Percentiles rank a stretch among this genome's conserved stretches.
These are phyloP conservation scores for Schoenoplectus tabernaemontani DNA, from an alignment of 202 grass and related monocot genomes.

Conservation along the genomic window DNA sequence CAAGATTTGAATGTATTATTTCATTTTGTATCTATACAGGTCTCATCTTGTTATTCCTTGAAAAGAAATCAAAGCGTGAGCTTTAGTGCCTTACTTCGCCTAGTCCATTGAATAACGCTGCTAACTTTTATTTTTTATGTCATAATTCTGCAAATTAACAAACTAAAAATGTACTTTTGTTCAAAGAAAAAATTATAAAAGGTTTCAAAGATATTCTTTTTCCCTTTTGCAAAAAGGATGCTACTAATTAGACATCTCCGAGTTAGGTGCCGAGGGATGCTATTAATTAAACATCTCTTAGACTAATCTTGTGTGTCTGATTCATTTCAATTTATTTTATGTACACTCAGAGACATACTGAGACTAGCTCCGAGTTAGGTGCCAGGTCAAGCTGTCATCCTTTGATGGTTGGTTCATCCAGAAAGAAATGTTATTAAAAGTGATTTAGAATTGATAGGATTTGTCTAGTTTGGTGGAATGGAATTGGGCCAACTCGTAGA, in stretches of 20 bases:
- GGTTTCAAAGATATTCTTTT: background rate
- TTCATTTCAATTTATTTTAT: no score
- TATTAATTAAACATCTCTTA: no score
- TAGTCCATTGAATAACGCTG: background rate
- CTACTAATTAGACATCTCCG: no score
- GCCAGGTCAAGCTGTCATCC: background rate
- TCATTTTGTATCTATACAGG: slow-evolving; percentile 16
- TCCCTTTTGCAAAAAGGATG: background rate
- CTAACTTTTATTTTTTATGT: background rate
- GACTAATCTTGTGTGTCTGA: no score
- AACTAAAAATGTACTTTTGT: background rate
- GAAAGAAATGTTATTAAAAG: no score
- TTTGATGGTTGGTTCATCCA: background rate
- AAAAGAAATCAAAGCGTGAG: background rate
- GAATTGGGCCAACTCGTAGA: background rate
- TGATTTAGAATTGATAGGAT: no score
- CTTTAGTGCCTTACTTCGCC: no score
- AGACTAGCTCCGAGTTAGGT: background rate
- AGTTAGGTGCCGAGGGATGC: no score
- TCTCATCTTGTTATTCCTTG: slow-evolving; percentile 8
- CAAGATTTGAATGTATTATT: background rate
- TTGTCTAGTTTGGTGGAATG: background rate
- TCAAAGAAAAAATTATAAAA: background rate
- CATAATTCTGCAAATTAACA: background rate
- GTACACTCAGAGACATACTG: background rate